A percentile compares a stretch with the other conserved stretches of the same genome.
Conservation (phyloP, 2,329 filamentous ascomycete species). For the Aspergillus viridinutans region DNA sequence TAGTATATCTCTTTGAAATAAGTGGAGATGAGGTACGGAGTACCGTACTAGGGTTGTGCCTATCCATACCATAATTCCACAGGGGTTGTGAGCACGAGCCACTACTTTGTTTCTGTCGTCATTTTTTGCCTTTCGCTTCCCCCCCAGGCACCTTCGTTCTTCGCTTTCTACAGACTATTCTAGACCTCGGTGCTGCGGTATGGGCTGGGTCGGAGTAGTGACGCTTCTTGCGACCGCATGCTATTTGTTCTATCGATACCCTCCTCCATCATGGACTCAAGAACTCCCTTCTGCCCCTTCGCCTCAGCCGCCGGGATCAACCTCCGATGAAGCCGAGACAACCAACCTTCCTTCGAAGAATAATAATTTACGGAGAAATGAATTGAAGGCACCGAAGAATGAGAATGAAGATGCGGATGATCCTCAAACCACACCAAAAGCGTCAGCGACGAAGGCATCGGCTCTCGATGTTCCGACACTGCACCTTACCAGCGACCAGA, state of each 20-base stretch:
- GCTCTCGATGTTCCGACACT: constrained; percentile 30
- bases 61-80: not conserved
- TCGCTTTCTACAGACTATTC: not conserved
- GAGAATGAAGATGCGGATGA: constrained; percentile 17
- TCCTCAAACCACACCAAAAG: constrained; percentile 36
- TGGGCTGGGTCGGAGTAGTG: constrained; percentile 42
- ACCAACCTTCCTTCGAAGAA: constrained; percentile 10
- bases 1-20: no score
- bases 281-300: constrained; percentile 12
- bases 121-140: not conserved
- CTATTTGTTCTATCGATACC: constrained; percentile 39
- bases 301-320: constrained; percentile 14
- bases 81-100: not conserved
- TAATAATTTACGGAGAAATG: constrained; percentile 5
- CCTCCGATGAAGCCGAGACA: constrained; percentile 9
- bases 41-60: no score
- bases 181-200: constrained; percentile 12
- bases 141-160: not conserved
- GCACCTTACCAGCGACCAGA: constrained; percentile 23
- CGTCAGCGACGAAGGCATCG: constrained; percentile 22
- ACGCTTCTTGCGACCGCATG: constrained; percentile 37
- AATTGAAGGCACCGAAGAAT: constrained; percentile 2
- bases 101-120: not conserved
- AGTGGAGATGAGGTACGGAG: no score
- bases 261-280: constrained; percentile 31